Percentiles rank a stretch among this genome's conserved stretches.
Evolutionary conservation across 768 basidiomycete species (phyloP).

Genomic region (Mycena alexandri): DNA sequence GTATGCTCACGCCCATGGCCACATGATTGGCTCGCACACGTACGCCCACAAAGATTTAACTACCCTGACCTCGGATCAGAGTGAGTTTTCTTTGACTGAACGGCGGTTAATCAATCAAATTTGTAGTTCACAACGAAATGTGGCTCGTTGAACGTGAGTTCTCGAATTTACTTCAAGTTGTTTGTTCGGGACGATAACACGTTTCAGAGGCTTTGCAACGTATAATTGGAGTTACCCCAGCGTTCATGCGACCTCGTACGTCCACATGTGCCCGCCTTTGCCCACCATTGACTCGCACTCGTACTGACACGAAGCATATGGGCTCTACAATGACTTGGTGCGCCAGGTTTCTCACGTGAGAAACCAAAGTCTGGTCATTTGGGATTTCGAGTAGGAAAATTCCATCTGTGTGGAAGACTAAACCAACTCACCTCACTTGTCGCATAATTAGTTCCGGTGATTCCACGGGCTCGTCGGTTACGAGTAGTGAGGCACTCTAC

Average conservation of each 20-base stretch:
- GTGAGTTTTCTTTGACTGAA: slow-evolving; percentile 41
- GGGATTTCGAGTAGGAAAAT: slow-evolving; percentile 53
- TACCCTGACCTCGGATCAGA: slow-evolving; percentile 55
- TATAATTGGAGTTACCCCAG: slow-evolving; percentile 58
- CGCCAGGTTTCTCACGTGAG: slow-evolving; percentile 50
- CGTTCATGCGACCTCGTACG: slow-evolving; percentile 63
- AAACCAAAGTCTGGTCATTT: slow-evolving; percentile 53
- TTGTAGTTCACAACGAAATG: slow-evolving; percentile 54
- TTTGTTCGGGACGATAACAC: neutral
- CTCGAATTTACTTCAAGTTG: neutral
- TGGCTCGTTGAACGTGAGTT: slow-evolving; percentile 58
- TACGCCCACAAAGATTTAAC: slow-evolving; percentile 58
- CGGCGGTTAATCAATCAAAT: neutral
- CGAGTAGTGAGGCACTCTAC: slow-evolving; percentile 47
- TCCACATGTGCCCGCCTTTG: neutral
- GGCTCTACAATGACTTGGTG: slow-evolving; percentile 62
- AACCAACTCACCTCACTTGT: neutral
- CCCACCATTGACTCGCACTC: neutral
- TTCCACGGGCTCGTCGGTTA: slow-evolving; percentile 47
- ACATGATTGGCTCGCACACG: slow-evolving; percentile 61
- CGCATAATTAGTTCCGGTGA: slow-evolving; percentile 51
- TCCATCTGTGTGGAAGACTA: no score
- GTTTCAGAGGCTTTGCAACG: slow-evolving; percentile 55
- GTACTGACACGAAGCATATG: slow-evolving; percentile 60
- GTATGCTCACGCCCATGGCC: slow-evolving; percentile 54